Evolutionary conservation across 768 basidiomycete species (phyloP), one percentile per base, ranked within the genome.

Genomic region (Chalciporus pseudorubinellus): DNA sequence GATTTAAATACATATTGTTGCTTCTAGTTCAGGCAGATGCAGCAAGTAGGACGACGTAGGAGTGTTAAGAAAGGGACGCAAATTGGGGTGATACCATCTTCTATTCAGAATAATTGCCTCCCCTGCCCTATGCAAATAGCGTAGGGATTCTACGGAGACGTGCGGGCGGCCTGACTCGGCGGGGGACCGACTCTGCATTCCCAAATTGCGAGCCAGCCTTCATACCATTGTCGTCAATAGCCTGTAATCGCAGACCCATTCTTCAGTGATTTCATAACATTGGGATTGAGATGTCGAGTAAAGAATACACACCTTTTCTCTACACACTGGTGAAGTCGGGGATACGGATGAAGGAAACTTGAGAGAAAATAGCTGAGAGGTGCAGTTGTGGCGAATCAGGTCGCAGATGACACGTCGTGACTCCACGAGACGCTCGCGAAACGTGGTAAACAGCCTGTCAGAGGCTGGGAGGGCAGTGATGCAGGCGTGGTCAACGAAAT

Each of bases 401-500:
- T 49, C 46, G 24, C 48, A 52, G 36, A 55, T 46, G 33, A 31
- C 41, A 19, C 34, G 46, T 39, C 43, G 52, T 14, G 61, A 63
- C 29, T 52, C 21, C 10, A 52, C 13, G 39, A 52, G 24, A 28
- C 61, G 59, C 13, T 60, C 49, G 39, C 39, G 53, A 39, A 55
- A 48, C 7, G 40, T 40, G 38, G 34, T 21, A 12, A 50, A 20
- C 29, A 57, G 46, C 4, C 26, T 46, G 33, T 21, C 48, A 20
- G 21, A 39, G 20, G 54, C 47, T 16, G 51, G 50, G 20, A 62
- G 16, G 1, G 57, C 41, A 11, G 63, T 65, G 13, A 62, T 26
- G 22, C 63, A 65, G 6, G 60, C 59, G 26, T 65, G 60, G 12
- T 44, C 62, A 11, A 20, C 26, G 6, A 64, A 65, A 14, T 28